phyloP scores from a whole-genome alignment of 2,329 filamentous ascomycete genomes.

The Pyricularia sp. region DNA sequence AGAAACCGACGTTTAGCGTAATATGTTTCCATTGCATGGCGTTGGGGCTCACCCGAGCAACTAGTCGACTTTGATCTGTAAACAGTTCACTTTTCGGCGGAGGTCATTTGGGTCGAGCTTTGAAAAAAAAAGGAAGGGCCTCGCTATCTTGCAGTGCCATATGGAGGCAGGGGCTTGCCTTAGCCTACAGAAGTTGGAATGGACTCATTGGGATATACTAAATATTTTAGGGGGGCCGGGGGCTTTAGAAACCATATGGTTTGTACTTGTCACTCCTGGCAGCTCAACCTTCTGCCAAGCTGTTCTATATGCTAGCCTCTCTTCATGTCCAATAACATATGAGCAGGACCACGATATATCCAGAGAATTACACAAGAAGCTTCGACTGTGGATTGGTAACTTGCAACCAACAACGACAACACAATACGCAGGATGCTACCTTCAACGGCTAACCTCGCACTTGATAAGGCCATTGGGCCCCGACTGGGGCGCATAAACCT shows the following conservation, averaged over 20 bases:
- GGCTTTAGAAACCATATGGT: too few relatives aligned
- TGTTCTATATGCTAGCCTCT: neutral
- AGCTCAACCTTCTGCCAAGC: neutral
- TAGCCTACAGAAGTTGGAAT: neutral
- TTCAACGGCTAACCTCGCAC: conserved; percentile 61
- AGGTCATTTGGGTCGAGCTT: neutral
- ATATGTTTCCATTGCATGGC: neutral
- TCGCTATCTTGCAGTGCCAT: neutral
- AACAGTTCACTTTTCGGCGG: neutral
- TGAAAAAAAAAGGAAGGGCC: neutral
- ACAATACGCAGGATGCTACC: neutral
- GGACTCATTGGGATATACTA: neutral
- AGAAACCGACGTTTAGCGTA: neutral
- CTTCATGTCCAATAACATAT: neutral
- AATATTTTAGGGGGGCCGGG: neutral
- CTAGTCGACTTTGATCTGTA: neutral
- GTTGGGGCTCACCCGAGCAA: neutral
- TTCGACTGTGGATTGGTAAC: neutral
- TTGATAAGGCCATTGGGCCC: conserved; percentile 92
- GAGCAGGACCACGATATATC: neutral
- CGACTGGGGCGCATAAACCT: conserved; percentile 88
- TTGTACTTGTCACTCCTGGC: too few relatives aligned
- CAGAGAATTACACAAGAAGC: neutral
- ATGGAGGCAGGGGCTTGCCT: neutral
- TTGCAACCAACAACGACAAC: neutral